A percentile compares a stretch with the other conserved stretches of the same genome.
phyloP scores from a whole-genome alignment of 306 rosid genomes.

The Astragalus membranaceus region DNA sequence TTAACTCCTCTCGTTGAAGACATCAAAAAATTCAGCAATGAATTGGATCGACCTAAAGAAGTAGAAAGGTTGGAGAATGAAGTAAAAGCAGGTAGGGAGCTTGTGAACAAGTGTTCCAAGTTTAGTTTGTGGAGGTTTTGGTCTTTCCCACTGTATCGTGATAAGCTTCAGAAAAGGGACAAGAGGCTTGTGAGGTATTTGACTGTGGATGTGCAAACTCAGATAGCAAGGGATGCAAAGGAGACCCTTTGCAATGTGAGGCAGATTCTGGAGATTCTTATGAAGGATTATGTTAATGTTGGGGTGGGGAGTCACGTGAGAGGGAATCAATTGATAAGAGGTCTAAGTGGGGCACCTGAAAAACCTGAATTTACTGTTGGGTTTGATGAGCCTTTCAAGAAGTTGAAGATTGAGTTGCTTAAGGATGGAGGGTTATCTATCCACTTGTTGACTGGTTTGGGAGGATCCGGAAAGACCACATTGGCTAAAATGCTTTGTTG shows the following conservation, averaged over 20 bases:
- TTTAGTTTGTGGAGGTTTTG: slow-evolving; percentile 16
- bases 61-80: neutral
- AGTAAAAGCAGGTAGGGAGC: neutral
- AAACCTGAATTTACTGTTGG: slow-evolving; percentile 34
- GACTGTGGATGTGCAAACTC: neutral
- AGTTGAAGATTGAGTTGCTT: slow-evolving; percentile 34
- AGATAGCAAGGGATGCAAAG: neutral
- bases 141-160: neutral
- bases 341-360: slow-evolving; percentile 28
- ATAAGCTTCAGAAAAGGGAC: neutral
- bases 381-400: slow-evolving; percentile 27
- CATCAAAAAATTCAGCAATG: neutral
- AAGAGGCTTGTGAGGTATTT: neutral
- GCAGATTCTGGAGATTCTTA: neutral
- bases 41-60: neutral
- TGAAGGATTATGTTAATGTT: neutral
- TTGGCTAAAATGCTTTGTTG: slow-evolving; percentile 46
- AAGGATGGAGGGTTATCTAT: slow-evolving; percentile 5
- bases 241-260: neutral
- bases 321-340: neutral
- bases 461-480: slow-evolving; percentile 57
- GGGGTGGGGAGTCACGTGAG: neutral
- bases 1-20: slow-evolving; percentile 2
- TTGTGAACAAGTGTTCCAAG: slow-evolving; percentile 18
- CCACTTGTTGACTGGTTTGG: slow-evolving; percentile 45